A percentile compares a stretch with the other conserved stretches of the same genome.
These are phyloP conservation scores for Metschnikowia cerradonensis DNA, from an alignment of 805 yeast genomes.

Conservation along the genomic window DNA sequence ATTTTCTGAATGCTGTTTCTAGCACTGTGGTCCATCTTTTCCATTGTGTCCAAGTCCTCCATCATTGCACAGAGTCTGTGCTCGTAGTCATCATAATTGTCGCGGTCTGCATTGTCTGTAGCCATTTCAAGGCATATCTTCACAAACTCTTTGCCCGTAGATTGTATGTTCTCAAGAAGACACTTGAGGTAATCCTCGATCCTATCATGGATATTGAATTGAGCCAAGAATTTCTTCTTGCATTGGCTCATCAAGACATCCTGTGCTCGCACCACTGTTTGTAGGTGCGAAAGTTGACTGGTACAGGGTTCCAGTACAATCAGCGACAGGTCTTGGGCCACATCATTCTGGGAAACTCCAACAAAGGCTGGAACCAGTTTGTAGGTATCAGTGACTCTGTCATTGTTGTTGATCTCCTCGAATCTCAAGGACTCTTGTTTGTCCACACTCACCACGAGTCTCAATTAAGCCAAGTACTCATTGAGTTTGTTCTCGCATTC, in stretches of 20 bases:
- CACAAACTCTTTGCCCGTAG: neutral
- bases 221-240: neutral
- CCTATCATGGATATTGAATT: neutral
- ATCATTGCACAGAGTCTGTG: neutral
- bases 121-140: neutral
- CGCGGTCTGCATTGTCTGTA: neutral
- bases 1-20: too few relatives aligned
- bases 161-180: neutral
- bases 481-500: neutral
- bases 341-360: neutral
- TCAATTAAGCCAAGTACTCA: neutral
- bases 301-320: neutral
- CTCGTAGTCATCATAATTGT: neutral
- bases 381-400: neutral
- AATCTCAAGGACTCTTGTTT: too few relatives aligned
- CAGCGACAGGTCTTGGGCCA: neutral
- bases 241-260: neutral
- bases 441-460: too few relatives aligned
- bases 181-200: neutral
- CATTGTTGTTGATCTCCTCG: neutral
- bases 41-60: slow-evolving; percentile 4
- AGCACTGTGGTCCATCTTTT: too few relatives aligned
- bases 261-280: neutral
- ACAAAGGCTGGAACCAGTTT: neutral
- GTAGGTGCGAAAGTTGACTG: neutral